Conservation (phyloP, 768 basidiomycete species). For the Russula compacta region DNA sequence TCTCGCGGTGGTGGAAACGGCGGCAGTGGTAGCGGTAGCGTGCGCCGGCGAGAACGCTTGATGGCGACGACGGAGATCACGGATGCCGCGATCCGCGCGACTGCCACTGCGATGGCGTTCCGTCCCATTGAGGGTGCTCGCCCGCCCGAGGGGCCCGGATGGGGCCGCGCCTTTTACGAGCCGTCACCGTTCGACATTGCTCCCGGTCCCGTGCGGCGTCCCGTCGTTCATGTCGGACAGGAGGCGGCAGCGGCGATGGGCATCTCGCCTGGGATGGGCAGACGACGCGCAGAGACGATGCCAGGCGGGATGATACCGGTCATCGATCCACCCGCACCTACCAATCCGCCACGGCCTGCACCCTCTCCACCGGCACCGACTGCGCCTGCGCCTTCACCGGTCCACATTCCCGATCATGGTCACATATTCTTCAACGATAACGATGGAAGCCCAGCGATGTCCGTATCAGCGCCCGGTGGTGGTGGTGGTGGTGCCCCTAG, state of each 20-base stretch:
- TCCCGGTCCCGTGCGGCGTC: constrained; percentile 8
- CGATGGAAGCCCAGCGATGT: not conserved
- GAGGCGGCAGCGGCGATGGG: constrained; percentile 8
- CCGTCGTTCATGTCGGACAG: constrained; percentile 14
- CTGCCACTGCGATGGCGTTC: constrained; percentile 14
- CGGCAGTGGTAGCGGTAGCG: constrained; percentile 4
- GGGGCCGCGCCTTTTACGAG: constrained; percentile 20
- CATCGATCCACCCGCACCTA: constrained; percentile 9
- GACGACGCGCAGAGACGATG: constrained; percentile 22
- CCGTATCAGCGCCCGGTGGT: not conserved
- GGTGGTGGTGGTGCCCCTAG: not conserved
- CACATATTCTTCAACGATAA: constrained; percentile 6
- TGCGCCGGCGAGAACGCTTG: constrained; percentile 9
- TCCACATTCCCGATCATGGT: constrained; percentile 8
- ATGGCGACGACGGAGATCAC: constrained; percentile 19
- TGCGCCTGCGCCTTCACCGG: not conserved
- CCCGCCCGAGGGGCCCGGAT: constrained; percentile 13
- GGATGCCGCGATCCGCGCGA: constrained; percentile 16
- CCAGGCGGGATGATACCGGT: constrained; percentile 20
- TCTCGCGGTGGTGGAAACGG: not conserved
- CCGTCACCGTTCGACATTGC: constrained; percentile 15
- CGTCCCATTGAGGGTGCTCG: constrained; percentile 14
- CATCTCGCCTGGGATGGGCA: not conserved
- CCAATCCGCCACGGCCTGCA: not conserved
- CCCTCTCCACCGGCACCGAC: not conserved